Conservation (phyloP, 225 moss, liverwort and hornwort genomes). For the Lunularia cruciata region DNA sequence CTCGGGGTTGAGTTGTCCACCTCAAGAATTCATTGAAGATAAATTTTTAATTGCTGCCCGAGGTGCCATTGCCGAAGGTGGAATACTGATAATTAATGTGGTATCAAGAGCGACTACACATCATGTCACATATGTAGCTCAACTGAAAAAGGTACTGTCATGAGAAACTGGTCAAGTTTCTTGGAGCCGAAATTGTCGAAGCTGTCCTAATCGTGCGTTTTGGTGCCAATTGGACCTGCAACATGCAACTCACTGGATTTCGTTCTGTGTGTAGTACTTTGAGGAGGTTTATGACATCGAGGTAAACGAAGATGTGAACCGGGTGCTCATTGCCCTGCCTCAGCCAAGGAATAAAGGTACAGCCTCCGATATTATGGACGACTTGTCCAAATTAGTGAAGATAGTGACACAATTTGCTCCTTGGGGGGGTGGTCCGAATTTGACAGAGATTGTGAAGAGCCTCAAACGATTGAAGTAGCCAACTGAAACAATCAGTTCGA, state of each 20-base stretch:
- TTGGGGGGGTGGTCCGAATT: constrained; percentile 67
- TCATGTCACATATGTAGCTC: constrained; percentile 57
- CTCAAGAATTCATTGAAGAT: constrained; percentile 79
- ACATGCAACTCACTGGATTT: neutral
- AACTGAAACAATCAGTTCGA: neutral
- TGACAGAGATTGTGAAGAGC: constrained; percentile 43
- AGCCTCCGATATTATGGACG: constrained; percentile 37
- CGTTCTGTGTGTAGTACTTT: constrained; percentile 54
- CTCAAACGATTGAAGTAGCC: constrained; percentile 64
- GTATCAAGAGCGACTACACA: constrained; percentile 74
- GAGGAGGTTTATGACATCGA: constrained; percentile 86
- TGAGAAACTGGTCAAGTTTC: too few species aligned
- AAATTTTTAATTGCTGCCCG: constrained; percentile 65
- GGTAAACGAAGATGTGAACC: constrained; percentile 78
- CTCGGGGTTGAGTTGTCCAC: constrained; percentile 89
- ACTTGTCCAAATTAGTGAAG: constrained; percentile 53
- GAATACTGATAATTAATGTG: constrained; percentile 76
- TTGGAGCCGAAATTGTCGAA: too few species aligned
- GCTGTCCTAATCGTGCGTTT: too few species aligned
- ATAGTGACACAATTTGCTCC: constrained; percentile 50
- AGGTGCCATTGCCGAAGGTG: constrained; percentile 61
- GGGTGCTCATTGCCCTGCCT: constrained; percentile 76
- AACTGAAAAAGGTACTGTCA: constrained; percentile 58
- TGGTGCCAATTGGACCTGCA: too few species aligned
- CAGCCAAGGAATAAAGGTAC: constrained; percentile 38